Percentiles rank a stretch among this genome's conserved stretches.
phyloP scores from a whole-genome alignment of 768 basidiomycete genomes.

The Hygrophoropsis aurantiaca region DNA sequence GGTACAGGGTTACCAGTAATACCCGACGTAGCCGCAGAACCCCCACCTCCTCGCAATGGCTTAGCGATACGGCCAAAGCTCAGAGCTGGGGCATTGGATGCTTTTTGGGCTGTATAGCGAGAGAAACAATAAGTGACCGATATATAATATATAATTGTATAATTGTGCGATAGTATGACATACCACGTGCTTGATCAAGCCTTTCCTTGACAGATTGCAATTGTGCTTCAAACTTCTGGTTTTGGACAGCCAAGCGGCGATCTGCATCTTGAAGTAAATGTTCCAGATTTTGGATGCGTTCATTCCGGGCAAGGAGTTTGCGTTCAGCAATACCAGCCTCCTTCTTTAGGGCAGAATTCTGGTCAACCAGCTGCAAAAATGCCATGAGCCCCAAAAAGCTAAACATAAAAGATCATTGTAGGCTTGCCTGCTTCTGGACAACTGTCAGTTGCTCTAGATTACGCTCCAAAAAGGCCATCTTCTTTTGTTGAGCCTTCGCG shows the following conservation, averaged over 20 bases:
- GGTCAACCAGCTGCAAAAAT: slow-evolving; percentile 83
- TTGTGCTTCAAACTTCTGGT: slow-evolving; percentile 94
- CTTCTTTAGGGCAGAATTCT: slow-evolving; percentile 96
- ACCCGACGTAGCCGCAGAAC: slow-evolving; percentile 40
- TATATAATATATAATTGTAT: too few relatives aligned
- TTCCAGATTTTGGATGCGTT: slow-evolving; percentile 96
- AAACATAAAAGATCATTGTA: not conserved
- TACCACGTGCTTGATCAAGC: slow-evolving; percentile 90
- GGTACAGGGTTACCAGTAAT: slow-evolving; percentile 41
- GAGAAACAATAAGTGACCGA: too few relatives aligned
- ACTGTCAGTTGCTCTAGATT: slow-evolving; percentile 93
- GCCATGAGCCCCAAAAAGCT: slow-evolving; percentile 13
- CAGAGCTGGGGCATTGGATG: slow-evolving; percentile 65
- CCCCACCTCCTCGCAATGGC: slow-evolving; percentile 92
- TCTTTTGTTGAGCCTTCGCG: slow-evolving; percentile 97
- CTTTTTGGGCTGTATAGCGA: slow-evolving; percentile 64
- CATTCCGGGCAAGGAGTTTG: slow-evolving; percentile 93
- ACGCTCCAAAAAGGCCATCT: slow-evolving; percentile 97
- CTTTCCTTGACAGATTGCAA: slow-evolving; percentile 90
- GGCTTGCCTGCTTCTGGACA: slow-evolving; percentile 91
- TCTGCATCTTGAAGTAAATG: slow-evolving; percentile 91
- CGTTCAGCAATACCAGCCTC: slow-evolving; percentile 96
- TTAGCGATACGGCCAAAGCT: slow-evolving; percentile 96
- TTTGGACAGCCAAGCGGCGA: slow-evolving; percentile 86
- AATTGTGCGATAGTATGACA: too few relatives aligned